Conservation (phyloP, 192 early-diverging fungal genomes). For the Linnemannia zychae region DNA sequence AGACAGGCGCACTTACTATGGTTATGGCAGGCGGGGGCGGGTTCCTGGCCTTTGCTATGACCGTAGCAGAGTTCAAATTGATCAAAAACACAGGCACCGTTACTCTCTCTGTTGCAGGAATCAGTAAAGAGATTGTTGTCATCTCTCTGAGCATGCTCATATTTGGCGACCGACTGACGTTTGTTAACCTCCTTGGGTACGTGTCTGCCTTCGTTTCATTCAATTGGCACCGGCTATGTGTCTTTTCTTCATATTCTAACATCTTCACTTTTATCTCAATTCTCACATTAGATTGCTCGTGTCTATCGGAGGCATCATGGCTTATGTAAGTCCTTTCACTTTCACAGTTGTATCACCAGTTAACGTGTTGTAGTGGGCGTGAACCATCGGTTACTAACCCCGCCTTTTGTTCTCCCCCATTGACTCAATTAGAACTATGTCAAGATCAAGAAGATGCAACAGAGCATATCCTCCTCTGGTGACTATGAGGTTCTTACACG, state of each 20-base stretch:
- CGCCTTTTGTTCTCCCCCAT: not conserved
- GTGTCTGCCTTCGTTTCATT: slow-evolving; percentile 55
- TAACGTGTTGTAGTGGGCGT: not conserved
- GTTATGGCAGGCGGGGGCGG: slow-evolving; percentile 83
- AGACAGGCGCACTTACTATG: slow-evolving; percentile 58
- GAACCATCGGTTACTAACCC: not conserved
- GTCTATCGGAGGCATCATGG: slow-evolving; percentile 70
- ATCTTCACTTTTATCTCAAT: not conserved
- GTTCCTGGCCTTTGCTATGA: slow-evolving; percentile 84
- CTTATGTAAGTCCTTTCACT: slow-evolving; percentile 54
- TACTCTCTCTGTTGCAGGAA: slow-evolving; percentile 87
- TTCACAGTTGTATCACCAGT: not conserved
- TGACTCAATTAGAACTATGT: slow-evolving; percentile 29
- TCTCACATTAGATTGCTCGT: slow-evolving; percentile 58
- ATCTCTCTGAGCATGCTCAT: slow-evolving; percentile 76
- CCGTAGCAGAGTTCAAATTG: slow-evolving; percentile 80
- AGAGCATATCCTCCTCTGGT: slow-evolving; percentile 14
- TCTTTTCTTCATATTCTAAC: not conserved
- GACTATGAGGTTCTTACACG: slow-evolving; percentile 39
- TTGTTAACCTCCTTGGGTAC: slow-evolving; percentile 75
- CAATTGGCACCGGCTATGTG: slow-evolving; percentile 23
- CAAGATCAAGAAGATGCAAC: slow-evolving; percentile 48
- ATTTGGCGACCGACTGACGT: slow-evolving; percentile 79
- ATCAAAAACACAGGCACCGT: slow-evolving; percentile 85
- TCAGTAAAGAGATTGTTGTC: slow-evolving; percentile 84